These are phyloP conservation scores for Ascochyta pisi DNA, from an alignment of 2,329 filamentous ascomycete species.

Conservation along the genomic window DNA sequence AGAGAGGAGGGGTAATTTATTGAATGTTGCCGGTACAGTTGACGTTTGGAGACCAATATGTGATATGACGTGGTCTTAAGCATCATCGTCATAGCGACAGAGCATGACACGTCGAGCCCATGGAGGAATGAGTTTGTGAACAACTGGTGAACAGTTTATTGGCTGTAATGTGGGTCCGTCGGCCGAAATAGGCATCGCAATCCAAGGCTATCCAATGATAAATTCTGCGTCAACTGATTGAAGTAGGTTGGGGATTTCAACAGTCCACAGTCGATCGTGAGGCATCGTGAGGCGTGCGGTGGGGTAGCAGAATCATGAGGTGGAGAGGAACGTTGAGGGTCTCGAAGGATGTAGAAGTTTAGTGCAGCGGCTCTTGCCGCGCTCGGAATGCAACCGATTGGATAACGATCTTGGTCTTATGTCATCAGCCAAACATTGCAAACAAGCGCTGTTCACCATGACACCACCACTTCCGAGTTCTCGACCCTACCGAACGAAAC, in stretches of 20 bases:
- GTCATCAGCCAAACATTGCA: constrained; percentile 32
- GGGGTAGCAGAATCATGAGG: neutral
- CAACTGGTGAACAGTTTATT: constrained; percentile 6
- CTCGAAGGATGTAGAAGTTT: constrained; percentile 9
- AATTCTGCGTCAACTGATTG: neutral
- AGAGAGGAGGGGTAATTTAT: constrained; percentile 1
- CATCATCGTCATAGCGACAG: neutral
- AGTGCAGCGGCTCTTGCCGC: constrained; percentile 11
- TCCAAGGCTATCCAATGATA: too few relatives aligned
- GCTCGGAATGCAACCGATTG: constrained; percentile 13
- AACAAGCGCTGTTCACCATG: constrained; percentile 29
- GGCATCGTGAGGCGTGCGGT: neutral
- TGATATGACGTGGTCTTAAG: neutral
- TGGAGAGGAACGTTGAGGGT: neutral
- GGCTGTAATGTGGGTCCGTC: constrained; percentile 7
- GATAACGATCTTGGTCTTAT: constrained; percentile 7
- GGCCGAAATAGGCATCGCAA: constrained; percentile 8
- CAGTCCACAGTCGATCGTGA: neutral
- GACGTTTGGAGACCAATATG: neutral
- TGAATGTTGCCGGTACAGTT: constrained; percentile 3
- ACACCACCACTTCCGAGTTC: constrained; percentile 30
- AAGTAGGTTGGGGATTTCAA: neutral
- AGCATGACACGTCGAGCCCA: constrained; percentile 6
- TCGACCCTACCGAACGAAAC: constrained; percentile 15
- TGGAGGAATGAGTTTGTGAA: constrained; percentile 6